phyloP scores from a whole-genome alignment of 2,329 filamentous ascomycete genomes.

The Claviceps arundinis region DNA sequence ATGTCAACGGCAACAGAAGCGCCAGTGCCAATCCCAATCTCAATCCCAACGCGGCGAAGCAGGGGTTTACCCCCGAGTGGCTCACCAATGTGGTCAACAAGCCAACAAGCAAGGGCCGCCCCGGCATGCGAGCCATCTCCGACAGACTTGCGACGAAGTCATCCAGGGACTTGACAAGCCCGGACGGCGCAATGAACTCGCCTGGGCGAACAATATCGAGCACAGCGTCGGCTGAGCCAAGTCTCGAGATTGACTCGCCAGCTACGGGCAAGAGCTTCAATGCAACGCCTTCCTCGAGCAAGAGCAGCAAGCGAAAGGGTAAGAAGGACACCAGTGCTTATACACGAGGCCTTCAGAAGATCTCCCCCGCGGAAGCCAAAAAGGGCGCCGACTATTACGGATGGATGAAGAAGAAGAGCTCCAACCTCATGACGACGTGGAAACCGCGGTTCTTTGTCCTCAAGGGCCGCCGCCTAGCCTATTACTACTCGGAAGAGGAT shows the following conservation, averaged over 20 bases:
- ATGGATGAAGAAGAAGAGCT: conserved; percentile 99
- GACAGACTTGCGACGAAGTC: conserved; percentile 53
- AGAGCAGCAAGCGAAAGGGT: conserved; percentile 50
- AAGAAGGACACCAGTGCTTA: conserved; percentile 97
- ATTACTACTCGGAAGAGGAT: conserved; percentile 92
- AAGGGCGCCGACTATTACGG: conserved; percentile 81
- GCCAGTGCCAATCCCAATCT: conserved; percentile 14
- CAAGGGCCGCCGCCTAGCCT: conserved; percentile 78
- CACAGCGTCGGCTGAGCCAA: conserved; percentile 50
- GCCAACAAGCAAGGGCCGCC: conserved; percentile 34
- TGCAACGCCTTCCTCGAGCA: conserved; percentile 33
- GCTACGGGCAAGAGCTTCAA: conserved; percentile 46
- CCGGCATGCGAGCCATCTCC: conserved; percentile 74
- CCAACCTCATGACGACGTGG: conserved; percentile 93
- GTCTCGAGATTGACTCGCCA: conserved; percentile 68
- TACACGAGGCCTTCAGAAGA: conserved; percentile 70
- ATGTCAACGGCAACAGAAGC: conserved; percentile 18
- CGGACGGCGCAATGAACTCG: conserved; percentile 44
- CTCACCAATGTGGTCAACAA: conserved; percentile 37
- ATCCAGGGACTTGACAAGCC: conserved; percentile 36
- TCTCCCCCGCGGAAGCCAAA: conserved; percentile 72
- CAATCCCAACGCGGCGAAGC: conserved; percentile 18
- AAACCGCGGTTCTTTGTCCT: conserved; percentile 93
- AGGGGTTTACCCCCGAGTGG: conserved; percentile 41
- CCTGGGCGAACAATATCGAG: conserved; percentile 67